Conservation (phyloP, 306 rosid genomes). For the Trichosanthes truncata region DNA sequence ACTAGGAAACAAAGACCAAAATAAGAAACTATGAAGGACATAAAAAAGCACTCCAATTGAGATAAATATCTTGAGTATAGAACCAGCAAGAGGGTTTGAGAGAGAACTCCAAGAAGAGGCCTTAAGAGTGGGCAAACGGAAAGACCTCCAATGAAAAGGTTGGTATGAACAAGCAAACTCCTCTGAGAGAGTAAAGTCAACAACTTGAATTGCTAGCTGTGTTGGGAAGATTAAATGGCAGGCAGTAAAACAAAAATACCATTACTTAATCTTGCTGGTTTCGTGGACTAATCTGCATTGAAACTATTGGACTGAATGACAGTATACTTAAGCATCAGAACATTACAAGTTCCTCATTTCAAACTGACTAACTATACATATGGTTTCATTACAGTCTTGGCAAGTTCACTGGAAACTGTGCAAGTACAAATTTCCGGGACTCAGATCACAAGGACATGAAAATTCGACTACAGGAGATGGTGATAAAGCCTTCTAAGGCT, state of each 20-base stretch:
- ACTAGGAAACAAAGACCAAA: too few relatives aligned
- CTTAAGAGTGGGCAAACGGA: conserved; percentile 18
- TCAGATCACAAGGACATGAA: neutral
- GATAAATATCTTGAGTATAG: too few relatives aligned
- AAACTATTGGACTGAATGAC: neutral
- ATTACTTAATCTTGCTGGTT: neutral
- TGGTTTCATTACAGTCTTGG: neutral
- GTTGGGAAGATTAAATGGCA: neutral
- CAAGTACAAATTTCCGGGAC: neutral
- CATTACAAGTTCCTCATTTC: neutral
- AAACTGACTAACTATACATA: neutral
- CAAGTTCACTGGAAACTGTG: conserved; percentile 1
- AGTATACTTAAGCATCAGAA: neutral
- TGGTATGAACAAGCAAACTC: neutral
- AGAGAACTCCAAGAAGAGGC: conserved; percentile 42
- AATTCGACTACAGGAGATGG: neutral
- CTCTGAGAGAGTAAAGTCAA: neutral
- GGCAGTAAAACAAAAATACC: neutral
- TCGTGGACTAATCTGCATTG: neutral
- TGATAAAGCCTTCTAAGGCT: neutral
- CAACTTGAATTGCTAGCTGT: neutral
- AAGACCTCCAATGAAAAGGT: conserved; percentile 14
- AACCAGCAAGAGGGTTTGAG: conserved; percentile 53
- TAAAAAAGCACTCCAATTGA: too few relatives aligned
- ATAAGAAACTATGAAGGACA: too few relatives aligned